These are phyloP conservation scores for Septoria petroselini DNA, from an alignment of 2,329 filamentous ascomycete species.

Conservation along the genomic window DNA sequence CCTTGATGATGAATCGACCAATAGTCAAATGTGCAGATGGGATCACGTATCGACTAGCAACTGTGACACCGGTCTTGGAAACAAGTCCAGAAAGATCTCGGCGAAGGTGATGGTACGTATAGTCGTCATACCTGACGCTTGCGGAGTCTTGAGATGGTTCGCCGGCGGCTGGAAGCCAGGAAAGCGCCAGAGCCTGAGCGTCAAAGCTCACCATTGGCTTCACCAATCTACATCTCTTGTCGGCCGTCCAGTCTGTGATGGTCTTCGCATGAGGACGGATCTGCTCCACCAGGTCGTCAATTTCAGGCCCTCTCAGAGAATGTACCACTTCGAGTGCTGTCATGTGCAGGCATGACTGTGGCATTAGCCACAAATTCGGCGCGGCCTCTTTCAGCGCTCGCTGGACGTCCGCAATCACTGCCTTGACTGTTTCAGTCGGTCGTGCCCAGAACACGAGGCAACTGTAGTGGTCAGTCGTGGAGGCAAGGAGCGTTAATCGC, in stretches of 20 bases:
- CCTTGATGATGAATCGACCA: slow-evolving; percentile 69
- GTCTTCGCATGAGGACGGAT: slow-evolving; percentile 56
- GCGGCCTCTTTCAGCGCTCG: slow-evolving; percentile 58
- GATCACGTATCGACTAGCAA: slow-evolving; percentile 79
- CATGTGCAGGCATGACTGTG: slow-evolving; percentile 72
- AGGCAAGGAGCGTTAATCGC: too few relatives aligned
- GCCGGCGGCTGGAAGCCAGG: slow-evolving; percentile 75
- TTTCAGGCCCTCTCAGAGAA: slow-evolving; percentile 67
- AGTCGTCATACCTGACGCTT: slow-evolving; percentile 56
- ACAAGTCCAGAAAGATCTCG: slow-evolving; percentile 68
- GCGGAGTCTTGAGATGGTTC: slow-evolving; percentile 46
- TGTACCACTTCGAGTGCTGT: slow-evolving; percentile 84
- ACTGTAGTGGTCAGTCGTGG: too few relatives aligned
- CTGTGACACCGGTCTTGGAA: slow-evolving; percentile 58
- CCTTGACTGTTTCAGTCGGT: slow-evolving; percentile 68
- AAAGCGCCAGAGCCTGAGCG: slow-evolving; percentile 77
- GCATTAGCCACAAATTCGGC: slow-evolving; percentile 88
- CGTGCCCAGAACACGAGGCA: slow-evolving; percentile 87
- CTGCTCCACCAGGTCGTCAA: slow-evolving; percentile 58
- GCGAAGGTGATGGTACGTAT: slow-evolving; percentile 88
- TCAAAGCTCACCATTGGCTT: slow-evolving; percentile 84
- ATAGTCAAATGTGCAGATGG: slow-evolving; percentile 89
- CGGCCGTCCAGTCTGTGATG: slow-evolving; percentile 64
- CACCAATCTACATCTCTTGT: slow-evolving; percentile 69
- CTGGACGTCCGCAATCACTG: slow-evolving; percentile 68